phyloP scores from a whole-genome alignment of 352 stramenopile species.

The Phytophthora vignae region DNA sequence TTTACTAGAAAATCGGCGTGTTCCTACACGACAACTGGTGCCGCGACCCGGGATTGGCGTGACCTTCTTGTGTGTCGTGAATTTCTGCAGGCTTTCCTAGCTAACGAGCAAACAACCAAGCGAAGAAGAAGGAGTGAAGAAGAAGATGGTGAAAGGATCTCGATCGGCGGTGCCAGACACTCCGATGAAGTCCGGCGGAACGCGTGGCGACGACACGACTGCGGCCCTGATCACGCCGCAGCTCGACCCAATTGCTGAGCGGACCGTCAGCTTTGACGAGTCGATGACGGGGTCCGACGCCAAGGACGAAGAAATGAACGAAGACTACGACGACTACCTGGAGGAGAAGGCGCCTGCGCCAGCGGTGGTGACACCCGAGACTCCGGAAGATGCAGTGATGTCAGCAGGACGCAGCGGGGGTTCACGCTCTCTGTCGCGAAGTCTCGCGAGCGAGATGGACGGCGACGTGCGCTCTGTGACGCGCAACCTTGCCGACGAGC shows the following conservation, averaged over 20 bases:
- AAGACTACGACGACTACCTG: background rate
- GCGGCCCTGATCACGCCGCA: background rate
- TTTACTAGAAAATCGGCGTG: background rate
- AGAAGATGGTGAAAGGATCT: conserved; percentile 9
- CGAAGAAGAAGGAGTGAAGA: background rate
- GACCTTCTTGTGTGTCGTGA: background rate
- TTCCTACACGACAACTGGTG: background rate
- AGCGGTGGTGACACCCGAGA: background rate
- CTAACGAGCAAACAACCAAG: background rate
- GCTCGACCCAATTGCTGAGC: background rate
- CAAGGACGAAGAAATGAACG: conserved; percentile 3
- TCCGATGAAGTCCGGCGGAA: conserved; percentile 2
- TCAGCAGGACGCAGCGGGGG: background rate
- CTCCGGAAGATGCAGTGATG: conserved; percentile 4
- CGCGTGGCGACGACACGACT: background rate
- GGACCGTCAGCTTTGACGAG: background rate
- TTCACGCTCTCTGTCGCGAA: too few species aligned
- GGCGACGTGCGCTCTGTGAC: too few species aligned
- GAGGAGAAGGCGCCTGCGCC: conserved; percentile 1
- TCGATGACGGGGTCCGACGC: background rate
- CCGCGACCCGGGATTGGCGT: background rate
- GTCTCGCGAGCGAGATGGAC: too few species aligned
- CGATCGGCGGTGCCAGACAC: conserved; percentile 12
- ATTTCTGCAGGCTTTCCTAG: background rate
- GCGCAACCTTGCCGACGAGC: too few species aligned